A percentile compares a stretch with the other conserved stretches of the same genome.
Conservation (phyloP, 495 filamentous ascomycete species). For the Lophium mytilinum region DNA sequence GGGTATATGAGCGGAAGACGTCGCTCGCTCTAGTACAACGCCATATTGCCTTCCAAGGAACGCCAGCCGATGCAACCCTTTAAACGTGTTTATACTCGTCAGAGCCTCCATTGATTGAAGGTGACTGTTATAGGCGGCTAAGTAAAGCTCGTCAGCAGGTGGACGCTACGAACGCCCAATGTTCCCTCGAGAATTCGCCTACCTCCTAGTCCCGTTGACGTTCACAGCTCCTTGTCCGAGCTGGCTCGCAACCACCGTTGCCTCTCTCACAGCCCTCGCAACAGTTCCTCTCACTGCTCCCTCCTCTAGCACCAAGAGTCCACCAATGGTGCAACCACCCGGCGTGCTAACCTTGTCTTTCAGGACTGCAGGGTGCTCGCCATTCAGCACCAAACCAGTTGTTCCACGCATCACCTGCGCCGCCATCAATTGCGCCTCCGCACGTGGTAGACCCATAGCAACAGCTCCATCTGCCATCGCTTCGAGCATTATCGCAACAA, state of each 20-base stretch:
- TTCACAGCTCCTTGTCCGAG: slow-evolving; percentile 45
- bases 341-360: slow-evolving; percentile 73
- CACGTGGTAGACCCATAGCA: slow-evolving; percentile 70
- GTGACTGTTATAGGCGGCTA: too few relatives aligned
- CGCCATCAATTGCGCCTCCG: slow-evolving; percentile 71
- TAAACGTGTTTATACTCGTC: too few relatives aligned
- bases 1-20: too few relatives aligned
- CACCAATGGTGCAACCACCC: slow-evolving; percentile 73
- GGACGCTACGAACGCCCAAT: too few relatives aligned
- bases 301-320: slow-evolving; percentile 68
- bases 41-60: too few relatives aligned
- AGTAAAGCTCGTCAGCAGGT: too few relatives aligned
- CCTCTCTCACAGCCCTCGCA: slow-evolving; percentile 65
- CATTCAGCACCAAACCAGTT: slow-evolving; percentile 58
- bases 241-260: slow-evolving; percentile 66
- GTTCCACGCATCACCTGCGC: slow-evolving; percentile 72
- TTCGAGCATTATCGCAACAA: slow-evolving; percentile 70
- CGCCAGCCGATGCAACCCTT: too few relatives aligned
- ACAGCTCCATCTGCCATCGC: slow-evolving; percentile 71
- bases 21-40: too few relatives aligned
- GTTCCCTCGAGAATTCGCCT: too few relatives aligned
- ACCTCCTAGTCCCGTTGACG: slow-evolving; percentile 40
- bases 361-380: slow-evolving; percentile 69
- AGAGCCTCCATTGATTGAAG: too few relatives aligned
- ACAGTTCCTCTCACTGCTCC: slow-evolving; percentile 61